Base-by-base conservation (phyloP, 148 eudicot genomes). In the Drosera capensis region DNA sequence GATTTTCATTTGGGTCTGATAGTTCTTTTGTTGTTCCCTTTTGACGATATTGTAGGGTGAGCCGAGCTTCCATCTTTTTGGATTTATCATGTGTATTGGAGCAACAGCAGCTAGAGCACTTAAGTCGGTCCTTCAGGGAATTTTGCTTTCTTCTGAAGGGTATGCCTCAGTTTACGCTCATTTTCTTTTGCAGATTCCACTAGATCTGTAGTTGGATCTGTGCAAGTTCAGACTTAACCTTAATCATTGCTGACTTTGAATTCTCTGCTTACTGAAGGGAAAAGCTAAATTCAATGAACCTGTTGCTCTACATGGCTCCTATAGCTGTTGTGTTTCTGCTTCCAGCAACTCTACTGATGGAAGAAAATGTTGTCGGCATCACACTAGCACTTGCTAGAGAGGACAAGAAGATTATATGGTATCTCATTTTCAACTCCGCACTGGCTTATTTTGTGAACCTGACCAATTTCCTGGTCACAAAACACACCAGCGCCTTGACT, bases 51-150 rank as follows among this genome's bases (percentile, higher is more conserved):
- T 58, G 53, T 31, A 81, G 92, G 83, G 95, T 59, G 95, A 81
- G 49, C 93, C 95, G 51, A 86, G 95, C 66, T 81, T 81, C 78
- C 86, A 81, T 63, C 77, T 86, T 49, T 86, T 86, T 44, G 95
- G 95, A 19, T 86, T 86, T 62, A 58, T 86, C 21, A 81, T 81
- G 86, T 86, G 95, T 55, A 51, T 86, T 14, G 95, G 83, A 63
- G 95, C 95, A 49, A 86, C 95, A 11, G 95, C 95, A 68, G 95
- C 95, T 25, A 75, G 93, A 61, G 95, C 93, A 49, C 83, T 81
- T 25, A 86, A 81, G 58, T 70, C 86, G 3, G 95, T 86, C 67
- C 64, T 86, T 54, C 95, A 86, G 71, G 86, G 95, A 53, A 86
- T 86, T 50, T 71, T 86, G 81, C 79, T 86, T 57, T 86, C 95